Percentiles rank a stretch among this genome's conserved stretches.
phyloP scores from a whole-genome alignment of 352 stramenopile species.

The Peronospora tabacina region DNA sequence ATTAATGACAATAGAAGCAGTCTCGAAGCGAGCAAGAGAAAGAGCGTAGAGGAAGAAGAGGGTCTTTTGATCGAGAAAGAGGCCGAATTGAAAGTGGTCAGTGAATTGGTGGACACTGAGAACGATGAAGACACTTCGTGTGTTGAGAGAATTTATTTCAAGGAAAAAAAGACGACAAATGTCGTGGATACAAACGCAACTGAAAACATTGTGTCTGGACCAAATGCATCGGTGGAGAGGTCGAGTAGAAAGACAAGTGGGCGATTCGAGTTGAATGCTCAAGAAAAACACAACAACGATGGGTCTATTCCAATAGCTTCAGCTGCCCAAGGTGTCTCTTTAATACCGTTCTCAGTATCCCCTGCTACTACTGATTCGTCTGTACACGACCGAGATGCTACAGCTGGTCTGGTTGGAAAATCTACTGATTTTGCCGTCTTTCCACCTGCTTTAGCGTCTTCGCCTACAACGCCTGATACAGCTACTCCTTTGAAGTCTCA shows the following conservation, averaged over 20 bases:
- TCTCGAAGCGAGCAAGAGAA: neutral
- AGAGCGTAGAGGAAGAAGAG: constrained; percentile 5
- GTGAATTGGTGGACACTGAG: constrained; percentile 6
- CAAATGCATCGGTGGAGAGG: neutral
- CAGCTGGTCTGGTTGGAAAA: neutral
- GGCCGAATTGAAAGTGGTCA: constrained; percentile 10
- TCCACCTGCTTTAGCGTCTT: constrained; percentile 2
- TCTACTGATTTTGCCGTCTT: neutral
- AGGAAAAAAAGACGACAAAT: constrained; percentile 5
- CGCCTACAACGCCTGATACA: neutral
- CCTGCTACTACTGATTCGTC: neutral
- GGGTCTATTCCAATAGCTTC: neutral
- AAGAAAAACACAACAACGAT: constrained; percentile 4
- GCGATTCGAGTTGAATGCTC: neutral
- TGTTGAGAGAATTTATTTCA: constrained; percentile 7
- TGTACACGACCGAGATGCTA: neutral
- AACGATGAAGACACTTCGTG: constrained; percentile 11
- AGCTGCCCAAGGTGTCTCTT: neutral
- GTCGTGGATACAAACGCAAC: neutral
- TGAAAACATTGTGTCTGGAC: neutral
- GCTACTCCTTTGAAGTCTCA: neutral
- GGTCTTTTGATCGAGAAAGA: constrained; percentile 8
- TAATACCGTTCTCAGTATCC: neutral
- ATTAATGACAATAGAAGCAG: neutral
- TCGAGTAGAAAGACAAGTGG: neutral